Conservation (phyloP, 2,329 filamentous ascomycete genomes). For the Alternaria dauci region DNA sequence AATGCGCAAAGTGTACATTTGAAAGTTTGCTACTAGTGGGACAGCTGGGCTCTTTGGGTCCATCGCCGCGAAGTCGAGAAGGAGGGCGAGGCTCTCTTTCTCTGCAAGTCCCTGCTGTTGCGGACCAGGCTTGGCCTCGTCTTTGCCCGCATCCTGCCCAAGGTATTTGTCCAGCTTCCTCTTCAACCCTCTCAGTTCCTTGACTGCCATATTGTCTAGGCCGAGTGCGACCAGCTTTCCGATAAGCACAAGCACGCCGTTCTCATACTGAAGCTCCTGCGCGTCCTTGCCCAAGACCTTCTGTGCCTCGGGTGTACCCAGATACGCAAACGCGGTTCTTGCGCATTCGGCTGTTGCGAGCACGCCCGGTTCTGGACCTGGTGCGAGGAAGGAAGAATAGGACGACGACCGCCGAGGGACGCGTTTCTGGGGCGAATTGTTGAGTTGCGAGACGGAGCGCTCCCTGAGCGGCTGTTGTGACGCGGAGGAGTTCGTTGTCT, state of each 20-base stretch:
- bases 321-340: slow-evolving; percentile 70
- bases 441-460: slow-evolving; percentile 67
- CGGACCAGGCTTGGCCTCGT: slow-evolving; percentile 29
- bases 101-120: slow-evolving; percentile 34
- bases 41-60: slow-evolving; percentile 46
- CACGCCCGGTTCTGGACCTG: slow-evolving; percentile 46
- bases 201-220: slow-evolving; percentile 72
- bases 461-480: slow-evolving; percentile 69
- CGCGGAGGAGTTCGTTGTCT: slow-evolving; percentile 36
- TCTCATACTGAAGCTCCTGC: slow-evolving; percentile 74
- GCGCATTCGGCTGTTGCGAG: slow-evolving; percentile 73
- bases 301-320: slow-evolving; percentile 65
- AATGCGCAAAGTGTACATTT: slow-evolving; percentile 71
- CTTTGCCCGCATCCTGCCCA: slow-evolving; percentile 16
- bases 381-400: slow-evolving; percentile 35
- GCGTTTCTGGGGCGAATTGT: slow-evolving; percentile 60
- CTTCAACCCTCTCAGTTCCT: slow-evolving; percentile 73
- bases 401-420: slow-evolving; percentile 51
- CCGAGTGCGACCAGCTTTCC: slow-evolving; percentile 71
- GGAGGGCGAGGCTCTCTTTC: slow-evolving; percentile 62
- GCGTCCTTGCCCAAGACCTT: slow-evolving; percentile 62
- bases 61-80: slow-evolving; percentile 68
- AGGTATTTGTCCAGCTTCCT: slow-evolving; percentile 62
- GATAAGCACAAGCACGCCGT: slow-evolving; percentile 74
- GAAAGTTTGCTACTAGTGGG: slow-evolving; percentile 69